phyloP scores from a whole-genome alignment of 1,284 basidiomycete species.

The Paramarasmius palmivorus region DNA sequence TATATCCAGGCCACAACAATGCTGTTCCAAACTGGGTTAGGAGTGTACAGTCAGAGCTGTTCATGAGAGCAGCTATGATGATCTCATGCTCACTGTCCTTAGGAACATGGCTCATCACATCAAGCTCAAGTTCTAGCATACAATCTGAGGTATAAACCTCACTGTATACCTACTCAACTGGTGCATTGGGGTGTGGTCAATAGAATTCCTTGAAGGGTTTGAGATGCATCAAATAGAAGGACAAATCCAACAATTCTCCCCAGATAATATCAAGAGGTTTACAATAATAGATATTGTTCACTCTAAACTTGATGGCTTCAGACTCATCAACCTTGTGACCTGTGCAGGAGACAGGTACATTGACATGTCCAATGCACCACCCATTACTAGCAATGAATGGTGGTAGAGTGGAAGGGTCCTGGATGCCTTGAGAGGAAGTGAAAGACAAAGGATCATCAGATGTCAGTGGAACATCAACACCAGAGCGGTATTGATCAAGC shows the following conservation, averaged over 20 bases:
- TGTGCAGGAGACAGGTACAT: not conserved
- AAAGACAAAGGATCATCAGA: too few relatives aligned
- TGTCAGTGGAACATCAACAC: too few relatives aligned
- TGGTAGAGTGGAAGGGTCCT: too few relatives aligned
- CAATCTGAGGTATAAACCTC: too few relatives aligned
- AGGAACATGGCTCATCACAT: too few relatives aligned
- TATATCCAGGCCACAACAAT: slow-evolving; percentile 1
- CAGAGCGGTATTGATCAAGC: too few relatives aligned
- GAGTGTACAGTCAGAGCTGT: not conserved
- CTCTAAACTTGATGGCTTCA: not conserved
- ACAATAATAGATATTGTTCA: not conserved
- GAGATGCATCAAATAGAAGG: not conserved
- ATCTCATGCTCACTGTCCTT: not conserved
- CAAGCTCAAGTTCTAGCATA: too few relatives aligned
- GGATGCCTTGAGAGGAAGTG: too few relatives aligned
- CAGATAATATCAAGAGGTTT: not conserved
- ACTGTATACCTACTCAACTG: too few relatives aligned
- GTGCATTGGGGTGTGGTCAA: too few relatives aligned
- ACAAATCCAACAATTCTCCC: not conserved
- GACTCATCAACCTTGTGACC: not conserved
- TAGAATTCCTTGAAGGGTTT: not conserved
- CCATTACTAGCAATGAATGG: too few relatives aligned
- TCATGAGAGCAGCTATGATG: not conserved
- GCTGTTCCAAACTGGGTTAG: not conserved
- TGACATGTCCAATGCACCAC: not conserved